These are phyloP conservation scores for Russula earlei DNA, from an alignment of 768 basidiomycete genomes.

Conservation along the genomic window DNA sequence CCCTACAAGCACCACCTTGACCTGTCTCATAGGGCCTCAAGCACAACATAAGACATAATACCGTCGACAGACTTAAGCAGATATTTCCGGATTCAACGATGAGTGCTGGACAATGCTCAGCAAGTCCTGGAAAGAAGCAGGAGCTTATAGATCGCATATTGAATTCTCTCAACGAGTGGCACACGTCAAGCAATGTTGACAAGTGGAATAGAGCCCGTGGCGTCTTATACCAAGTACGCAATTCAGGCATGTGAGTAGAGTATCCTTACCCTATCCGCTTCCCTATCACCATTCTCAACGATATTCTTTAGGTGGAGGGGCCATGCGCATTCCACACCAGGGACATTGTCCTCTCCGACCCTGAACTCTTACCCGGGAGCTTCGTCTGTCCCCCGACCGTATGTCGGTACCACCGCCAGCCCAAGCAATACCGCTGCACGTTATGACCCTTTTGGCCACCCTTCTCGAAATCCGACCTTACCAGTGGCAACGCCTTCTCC, in stretches of 20 bases:
- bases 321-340: conserved; percentile 5
- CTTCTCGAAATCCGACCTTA: conserved; percentile 11
- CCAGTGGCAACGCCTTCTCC: conserved; percentile 1
- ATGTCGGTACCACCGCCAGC: conserved; percentile 22
- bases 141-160: conserved; percentile 76
- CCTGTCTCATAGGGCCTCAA: conserved; percentile 46
- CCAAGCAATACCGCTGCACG: conserved; percentile 32
- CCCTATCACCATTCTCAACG: not conserved
- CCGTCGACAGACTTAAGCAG: conserved; percentile 79
- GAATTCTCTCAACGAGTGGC: conserved; percentile 50
- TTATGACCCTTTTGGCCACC: conserved; percentile 34
- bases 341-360: not conserved
- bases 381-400: conserved; percentile 3
- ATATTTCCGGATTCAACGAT: conserved; percentile 72
- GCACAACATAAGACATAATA: conserved; percentile 64
- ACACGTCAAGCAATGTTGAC: conserved; percentile 43
- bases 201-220: conserved; percentile 62
- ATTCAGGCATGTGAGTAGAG: conserved; percentile 52
- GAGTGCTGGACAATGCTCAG: conserved; percentile 59
- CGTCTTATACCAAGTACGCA: conserved; percentile 58
- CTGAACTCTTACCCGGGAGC: conserved; percentile 2
- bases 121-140: conserved; percentile 79
- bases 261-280: not conserved
- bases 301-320: conserved; percentile 8
- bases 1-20: conserved; percentile 5